A percentile compares a stretch with the other conserved stretches of the same genome.
Evolutionary conservation across 164 flowering plant species (phyloP).

Genomic region (Santalum album): DNA sequence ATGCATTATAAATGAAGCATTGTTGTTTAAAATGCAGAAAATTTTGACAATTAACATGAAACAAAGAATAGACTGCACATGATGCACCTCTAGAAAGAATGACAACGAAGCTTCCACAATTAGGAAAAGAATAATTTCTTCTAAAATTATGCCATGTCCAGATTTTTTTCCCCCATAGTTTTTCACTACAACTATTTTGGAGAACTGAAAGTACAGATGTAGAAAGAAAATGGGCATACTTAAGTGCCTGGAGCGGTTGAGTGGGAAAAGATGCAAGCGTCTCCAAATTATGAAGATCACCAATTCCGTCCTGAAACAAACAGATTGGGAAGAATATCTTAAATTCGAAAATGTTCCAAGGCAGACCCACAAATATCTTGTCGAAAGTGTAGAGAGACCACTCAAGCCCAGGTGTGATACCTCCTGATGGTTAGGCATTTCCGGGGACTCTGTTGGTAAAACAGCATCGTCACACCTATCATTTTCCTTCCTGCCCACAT

Average conservation of each 20-base stretch:
- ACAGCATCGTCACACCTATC: constrained; percentile 22
- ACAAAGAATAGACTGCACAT: no score
- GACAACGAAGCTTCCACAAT: no score
- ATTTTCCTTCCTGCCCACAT: constrained; percentile 22
- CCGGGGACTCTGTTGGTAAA: constrained; percentile 29
- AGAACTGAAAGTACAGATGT: no score
- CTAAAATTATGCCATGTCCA: no score
- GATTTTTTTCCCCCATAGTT: no score
- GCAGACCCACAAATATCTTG: not conserved
- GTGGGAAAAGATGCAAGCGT: constrained; percentile 81
- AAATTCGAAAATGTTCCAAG: not conserved
- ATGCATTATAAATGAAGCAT: no score
- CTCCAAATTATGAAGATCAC: constrained; percentile 53
- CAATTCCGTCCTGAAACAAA: constrained; percentile 48
- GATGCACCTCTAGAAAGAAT: not conserved
- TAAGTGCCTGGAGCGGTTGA: constrained; percentile 84
- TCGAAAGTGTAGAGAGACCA: constrained; percentile 1
- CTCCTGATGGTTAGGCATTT: constrained; percentile 33
- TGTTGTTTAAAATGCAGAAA: no score
- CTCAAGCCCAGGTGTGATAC: constrained; percentile 22
- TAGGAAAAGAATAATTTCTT: not conserved
- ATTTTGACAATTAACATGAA: no score
- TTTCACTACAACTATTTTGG: no score
- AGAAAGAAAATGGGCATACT: constrained; percentile 37
- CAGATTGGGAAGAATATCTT: not conserved